Base-by-base conservation (phyloP, 345 rosid species). In the Eutrema yunnanense region DNA sequence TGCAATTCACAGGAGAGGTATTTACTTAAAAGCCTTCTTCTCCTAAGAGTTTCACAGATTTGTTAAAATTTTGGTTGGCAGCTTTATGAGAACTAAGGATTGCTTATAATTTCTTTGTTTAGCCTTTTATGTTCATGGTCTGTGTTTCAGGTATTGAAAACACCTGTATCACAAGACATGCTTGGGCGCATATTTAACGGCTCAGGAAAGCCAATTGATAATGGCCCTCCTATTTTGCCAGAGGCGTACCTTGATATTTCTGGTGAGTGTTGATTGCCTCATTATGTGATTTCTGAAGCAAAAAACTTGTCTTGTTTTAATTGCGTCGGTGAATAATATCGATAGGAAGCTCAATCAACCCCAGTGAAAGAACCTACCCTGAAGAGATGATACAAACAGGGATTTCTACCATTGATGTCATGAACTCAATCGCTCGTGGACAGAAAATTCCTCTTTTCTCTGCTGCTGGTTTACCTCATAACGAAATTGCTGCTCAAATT, bases 301-400 rank as follows among this genome's bases (percentile, higher is more conserved):
- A 46, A 19, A 6, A 2, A 0, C 27, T 22, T 6, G 27, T 40
- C 14, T 22, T 63, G 46, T 60, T 33, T 8, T 64, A 33, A 65
- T 37, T 52, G 27, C 59, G 34, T 16, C 0, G 2, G 41, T 38
- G 26, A 3, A 52, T 58, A 22, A 51, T 65, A 12, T 78, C 48
- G 62, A 22, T 79, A 92, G 99, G 99, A 72, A 92, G 98, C 69
- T 95, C 99, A 44, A 95, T 95, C 82, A 95, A 95, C 69, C 99
- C 99, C 50, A 95, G 99, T 79, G 99, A 95, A 80, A 90, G 99
- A 86, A 95, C 99, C 55, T 95, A 95, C 71, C 99, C 98, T 62
- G 99, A 95, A 82, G 99, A 95, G 84, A 95, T 95, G 99, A 95
- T 89, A 49, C 98, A 89, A 73, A 92, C 99, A 2, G 99, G 99